Base-by-base conservation (phyloP, 768 basidiomycete genomes). In the Pleurotus ostreatus region DNA sequence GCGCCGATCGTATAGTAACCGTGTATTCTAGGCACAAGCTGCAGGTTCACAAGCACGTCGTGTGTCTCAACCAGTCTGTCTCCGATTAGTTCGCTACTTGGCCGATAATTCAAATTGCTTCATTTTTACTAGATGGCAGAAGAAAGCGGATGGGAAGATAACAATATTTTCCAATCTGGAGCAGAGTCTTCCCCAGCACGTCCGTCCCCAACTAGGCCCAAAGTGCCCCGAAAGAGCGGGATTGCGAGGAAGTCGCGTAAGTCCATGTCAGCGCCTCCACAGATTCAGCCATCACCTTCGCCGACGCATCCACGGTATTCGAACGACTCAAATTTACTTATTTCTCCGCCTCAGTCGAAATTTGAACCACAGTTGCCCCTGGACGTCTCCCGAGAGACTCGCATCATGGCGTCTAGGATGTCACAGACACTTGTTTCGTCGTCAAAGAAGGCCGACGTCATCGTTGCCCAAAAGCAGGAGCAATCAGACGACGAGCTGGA, bases 91-190 rank as follows among this genome's bases (percentile, higher is more conserved):
- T 39, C 56, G 46, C 18, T 46, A 5, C 11, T 46, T 49, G 38
- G 9, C 26, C 57, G 38, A 6, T 38, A 46, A 49, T 15, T 57
- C 44, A 13, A 37, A 48, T 43, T 55, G 55, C 57, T 22, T 51
- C 58, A 59, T 53, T 59, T 16, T 30, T 18, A 25, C 43, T 44
- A 2, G 56, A 68, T 66, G 72, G 67, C 44, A 23, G 86, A 89
- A 39, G 89, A 90, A 53, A 92, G 89, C 62, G 89, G 89, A 34
- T 93, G 91, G 90, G 91, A 93, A 64, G 91, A 92, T 61, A 92
- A 91, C 64, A 93, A 94, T 60, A 83, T 92, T 25, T 94, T 94
- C 67, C 91, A 94, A 65, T 92, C 89, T 7, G 91, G 89, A n/a
- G 86, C 87, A 4, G 91, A 93, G 62, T 88, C 87, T 5, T 92